Evolutionary conservation across 83 land plant genomes (phyloP).

Genomic region (Picea abies): DNA sequence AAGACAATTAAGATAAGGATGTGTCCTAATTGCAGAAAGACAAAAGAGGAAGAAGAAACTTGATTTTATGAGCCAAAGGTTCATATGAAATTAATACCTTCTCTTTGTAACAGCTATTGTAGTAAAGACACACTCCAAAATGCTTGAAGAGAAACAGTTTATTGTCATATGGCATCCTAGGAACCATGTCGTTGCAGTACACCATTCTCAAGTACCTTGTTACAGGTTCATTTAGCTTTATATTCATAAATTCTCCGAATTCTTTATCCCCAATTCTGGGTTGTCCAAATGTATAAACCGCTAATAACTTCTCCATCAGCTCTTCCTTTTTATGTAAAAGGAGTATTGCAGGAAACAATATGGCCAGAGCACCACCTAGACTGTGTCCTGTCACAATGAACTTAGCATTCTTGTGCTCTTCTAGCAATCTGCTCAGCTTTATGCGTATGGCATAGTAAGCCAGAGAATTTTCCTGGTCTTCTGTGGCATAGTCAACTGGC

Average conservation of each 20-base stretch:
- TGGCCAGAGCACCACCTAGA: slow-evolving; percentile 4
- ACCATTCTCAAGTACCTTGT: neutral
- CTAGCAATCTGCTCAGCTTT: slow-evolving; percentile 23
- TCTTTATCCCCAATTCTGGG: neutral
- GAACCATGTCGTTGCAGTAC: slow-evolving; percentile 15
- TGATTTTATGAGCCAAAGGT: too few relatives aligned
- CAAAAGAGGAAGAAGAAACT: too few relatives aligned
- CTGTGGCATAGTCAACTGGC: neutral
- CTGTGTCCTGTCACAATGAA: slow-evolving; percentile 25
- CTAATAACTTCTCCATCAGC: slow-evolving; percentile 30
- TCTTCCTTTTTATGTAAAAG: slow-evolving; percentile 20
- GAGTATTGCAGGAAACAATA: slow-evolving; percentile 39
- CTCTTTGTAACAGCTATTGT: neutral
- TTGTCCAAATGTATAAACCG: neutral
- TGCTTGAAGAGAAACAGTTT: slow-evolving; percentile 36
- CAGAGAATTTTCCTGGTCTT: neutral
- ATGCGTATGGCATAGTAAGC: slow-evolving; percentile 60
- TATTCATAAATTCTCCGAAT: slow-evolving; percentile 47
- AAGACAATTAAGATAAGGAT: too few relatives aligned
- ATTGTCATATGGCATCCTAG: slow-evolving; percentile 70
- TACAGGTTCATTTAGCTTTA: slow-evolving; percentile 22
- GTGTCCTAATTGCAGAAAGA: too few relatives aligned
- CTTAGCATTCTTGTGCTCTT: slow-evolving; percentile 34
- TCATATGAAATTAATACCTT: neutral
- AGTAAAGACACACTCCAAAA: slow-evolving; percentile 40